Base-by-base conservation (phyloP, 2,329 filamentous ascomycete species). In the Claviceps monticola region DNA sequence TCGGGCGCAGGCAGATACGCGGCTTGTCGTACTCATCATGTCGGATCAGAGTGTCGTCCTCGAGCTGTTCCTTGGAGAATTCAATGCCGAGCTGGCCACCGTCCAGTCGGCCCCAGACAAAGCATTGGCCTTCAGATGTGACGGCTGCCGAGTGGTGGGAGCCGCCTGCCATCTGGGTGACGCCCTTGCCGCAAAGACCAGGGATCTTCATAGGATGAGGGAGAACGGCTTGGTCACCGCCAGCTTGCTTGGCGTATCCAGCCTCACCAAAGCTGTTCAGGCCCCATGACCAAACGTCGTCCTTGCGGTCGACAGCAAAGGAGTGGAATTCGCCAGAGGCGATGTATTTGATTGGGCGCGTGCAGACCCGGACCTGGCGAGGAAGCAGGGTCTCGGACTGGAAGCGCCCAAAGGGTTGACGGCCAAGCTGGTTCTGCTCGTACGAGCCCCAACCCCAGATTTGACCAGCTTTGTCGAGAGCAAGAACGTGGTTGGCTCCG, bases 251-350 rank as follows among this genome's bases (percentile, higher is more conserved):
- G 49, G 73, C 72, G 49, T 86, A 79, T 4, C 71, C 88, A 16
- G 86, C 86, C 70, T 95, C 84, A 56, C 84, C 86, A 66, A 86
- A 94, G 68, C 86, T 89, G 74, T 95, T 95, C 34, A 91, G 72
- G 23, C 89, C 88, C 88, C 88, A 95, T 0, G 82, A 79, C 68
- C 82, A 93, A 36, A 91, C 83, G 34, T 78, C 74, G 41, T 82
- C 86, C 14, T 79, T 76, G 53, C 78, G 75, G 66, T 84, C 80
- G 46, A 95, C 74, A 17, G 87, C 87, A 59, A 95, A 91, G 59
- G 82, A 86, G 71, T 95, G 87, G 68, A 90, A 91, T 14, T 83
- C 79, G 45, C 88, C 88, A 56, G 79, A 82, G 17, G 76, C 77
- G 48, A 72, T 63, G 59, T 71, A 66, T 49, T 58, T 57, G 45